These are phyloP conservation scores for Ochetophila trinervis DNA, from an alignment of 306 rosid species.

Conservation along the genomic window DNA sequence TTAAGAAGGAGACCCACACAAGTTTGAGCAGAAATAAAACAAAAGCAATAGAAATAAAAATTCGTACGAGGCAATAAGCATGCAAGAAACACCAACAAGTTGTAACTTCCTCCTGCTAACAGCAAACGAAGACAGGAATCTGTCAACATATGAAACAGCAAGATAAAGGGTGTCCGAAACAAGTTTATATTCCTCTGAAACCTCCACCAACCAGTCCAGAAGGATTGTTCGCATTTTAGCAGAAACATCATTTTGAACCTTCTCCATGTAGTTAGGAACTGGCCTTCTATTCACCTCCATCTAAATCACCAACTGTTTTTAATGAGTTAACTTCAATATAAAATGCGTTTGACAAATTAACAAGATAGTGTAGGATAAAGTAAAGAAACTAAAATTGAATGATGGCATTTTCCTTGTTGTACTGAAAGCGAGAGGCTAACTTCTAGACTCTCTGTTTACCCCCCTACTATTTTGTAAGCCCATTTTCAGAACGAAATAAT, in stretches of 20 bases:
- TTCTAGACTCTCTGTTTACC: too few relatives aligned
- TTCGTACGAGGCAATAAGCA: conserved; percentile 42
- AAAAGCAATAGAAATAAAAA: background rate
- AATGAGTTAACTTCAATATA: background rate
- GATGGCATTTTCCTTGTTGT: too few relatives aligned
- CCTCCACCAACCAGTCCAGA: conserved; percentile 47
- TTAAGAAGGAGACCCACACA: background rate
- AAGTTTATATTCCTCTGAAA: conserved; percentile 39
- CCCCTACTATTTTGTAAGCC: too few relatives aligned
- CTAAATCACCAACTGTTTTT: conserved; percentile 26
- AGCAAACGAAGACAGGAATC: conserved; percentile 32
- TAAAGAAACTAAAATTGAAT: too few relatives aligned
- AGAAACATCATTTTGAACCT: conserved; percentile 22
- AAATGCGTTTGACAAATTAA: too few relatives aligned
- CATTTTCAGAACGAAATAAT: too few relatives aligned
- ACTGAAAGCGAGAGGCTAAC: too few relatives aligned
- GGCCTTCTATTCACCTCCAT: conserved; percentile 33
- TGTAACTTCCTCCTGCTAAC: conserved; percentile 33
- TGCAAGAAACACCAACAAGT: conserved; percentile 46
- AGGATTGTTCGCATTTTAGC: conserved; percentile 33
- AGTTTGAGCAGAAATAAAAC: background rate
- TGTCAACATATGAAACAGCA: conserved; percentile 37
- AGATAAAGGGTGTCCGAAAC: conserved; percentile 41
- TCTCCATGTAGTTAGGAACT: conserved; percentile 8
- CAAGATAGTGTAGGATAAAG: too few relatives aligned